phyloP scores from a whole-genome alignment of 176 grass and related monocot species.

The Zea luxurians region DNA sequence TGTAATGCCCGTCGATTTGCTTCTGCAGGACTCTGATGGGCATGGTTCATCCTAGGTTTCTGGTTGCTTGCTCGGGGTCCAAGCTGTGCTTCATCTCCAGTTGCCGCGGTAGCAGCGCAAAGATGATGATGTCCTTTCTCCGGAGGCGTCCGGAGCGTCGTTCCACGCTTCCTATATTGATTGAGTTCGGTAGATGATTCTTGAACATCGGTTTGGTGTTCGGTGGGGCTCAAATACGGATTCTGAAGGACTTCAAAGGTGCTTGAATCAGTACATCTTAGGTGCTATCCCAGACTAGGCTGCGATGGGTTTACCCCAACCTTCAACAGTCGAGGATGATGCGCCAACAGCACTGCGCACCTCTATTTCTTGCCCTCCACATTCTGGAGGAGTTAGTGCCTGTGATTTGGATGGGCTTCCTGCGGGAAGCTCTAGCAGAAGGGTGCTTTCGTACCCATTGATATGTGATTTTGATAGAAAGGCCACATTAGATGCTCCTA shows the following conservation, averaged over 20 bases:
- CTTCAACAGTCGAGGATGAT: conserved; percentile 43
- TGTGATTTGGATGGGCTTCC: conserved; percentile 64
- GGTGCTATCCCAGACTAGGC: conserved; percentile 21
- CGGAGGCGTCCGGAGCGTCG: conserved; percentile 21
- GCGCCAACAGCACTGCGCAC: conserved; percentile 35
- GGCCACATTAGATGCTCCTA: conserved; percentile 21
- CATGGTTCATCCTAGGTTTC: conserved; percentile 46
- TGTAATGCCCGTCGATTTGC: conserved; percentile 21
- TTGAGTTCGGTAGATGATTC: conserved; percentile 33
- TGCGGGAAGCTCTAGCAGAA: conserved; percentile 46
- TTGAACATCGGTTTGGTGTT: conserved; percentile 2
- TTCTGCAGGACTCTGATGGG: conserved; percentile 43
- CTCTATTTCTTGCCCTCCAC: conserved; percentile 42
- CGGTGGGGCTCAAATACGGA: not conserved
- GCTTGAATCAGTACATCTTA: conserved; percentile 15
- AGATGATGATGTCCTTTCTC: conserved; percentile 39
- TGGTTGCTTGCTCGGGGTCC: conserved; percentile 49
- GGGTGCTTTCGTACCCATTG: conserved; percentile 33
- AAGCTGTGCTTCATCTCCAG: conserved; percentile 45
- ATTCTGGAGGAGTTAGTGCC: conserved; percentile 41
- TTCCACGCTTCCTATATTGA: conserved; percentile 23
- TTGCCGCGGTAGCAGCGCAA: conserved; percentile 18
- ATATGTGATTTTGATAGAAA: conserved; percentile 51
- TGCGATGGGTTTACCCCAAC: conserved; percentile 86
- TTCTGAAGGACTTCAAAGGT: conserved; percentile 25